A percentile compares a stretch with the other conserved stretches of the same genome.
Evolutionary conservation across 2,329 filamentous ascomycete genomes (phyloP).

Genomic region (Ceratocystis alfenasii): DNA sequence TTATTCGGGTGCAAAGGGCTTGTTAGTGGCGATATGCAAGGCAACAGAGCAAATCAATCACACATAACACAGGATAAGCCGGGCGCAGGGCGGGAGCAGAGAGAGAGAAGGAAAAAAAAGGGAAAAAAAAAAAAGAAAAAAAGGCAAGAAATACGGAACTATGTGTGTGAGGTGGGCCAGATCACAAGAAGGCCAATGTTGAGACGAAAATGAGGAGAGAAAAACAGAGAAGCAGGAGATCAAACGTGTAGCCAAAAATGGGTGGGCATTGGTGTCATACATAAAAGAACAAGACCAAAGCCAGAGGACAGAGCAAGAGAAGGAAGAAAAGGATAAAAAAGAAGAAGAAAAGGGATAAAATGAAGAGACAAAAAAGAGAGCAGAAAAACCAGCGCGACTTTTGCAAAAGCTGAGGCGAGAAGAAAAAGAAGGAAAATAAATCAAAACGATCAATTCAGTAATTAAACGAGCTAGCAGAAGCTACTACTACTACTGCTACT

Average conservation of each 20-base stretch:
- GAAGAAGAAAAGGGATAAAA: background rate
- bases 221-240: constrained; percentile 6
- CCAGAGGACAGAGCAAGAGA: background rate
- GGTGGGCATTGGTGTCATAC: background rate
- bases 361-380: constrained; percentile 3
- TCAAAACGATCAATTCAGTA: background rate
- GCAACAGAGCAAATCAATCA: background rate
- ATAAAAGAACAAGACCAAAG: background rate
- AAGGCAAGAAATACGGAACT: background rate
- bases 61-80: background rate
- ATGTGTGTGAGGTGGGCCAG: background rate
- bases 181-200: constrained; percentile 5
- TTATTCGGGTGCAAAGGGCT: background rate
- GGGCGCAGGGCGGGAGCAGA: no score
- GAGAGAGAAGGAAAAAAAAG: background rate
- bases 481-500: no score
- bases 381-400: background rate
- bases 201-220: background rate
- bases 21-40: no score
- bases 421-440: background rate
- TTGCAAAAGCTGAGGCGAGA: background rate
- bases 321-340: background rate
- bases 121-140: background rate
- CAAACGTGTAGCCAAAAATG: background rate
- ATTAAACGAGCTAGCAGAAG: background rate